Conservation (phyloP, 495 filamentous ascomycete genomes). For the Trichoderma orchidacearum region DNA sequence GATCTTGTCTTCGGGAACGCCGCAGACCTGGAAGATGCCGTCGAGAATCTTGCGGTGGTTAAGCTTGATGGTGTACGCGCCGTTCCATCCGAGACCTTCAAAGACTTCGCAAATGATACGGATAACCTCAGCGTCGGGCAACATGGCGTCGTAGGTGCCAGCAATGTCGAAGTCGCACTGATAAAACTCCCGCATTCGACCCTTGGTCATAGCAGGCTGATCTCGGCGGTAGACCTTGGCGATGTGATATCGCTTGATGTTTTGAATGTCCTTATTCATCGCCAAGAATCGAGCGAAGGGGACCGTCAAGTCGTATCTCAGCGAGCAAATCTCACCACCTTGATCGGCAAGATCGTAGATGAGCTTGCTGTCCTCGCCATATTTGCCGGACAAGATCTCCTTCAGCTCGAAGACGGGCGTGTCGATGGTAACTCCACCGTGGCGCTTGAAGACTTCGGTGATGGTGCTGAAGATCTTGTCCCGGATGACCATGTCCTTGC, state of each 20-base stretch:
- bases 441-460: conserved; percentile 71
- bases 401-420: conserved; percentile 72
- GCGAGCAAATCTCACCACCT: conserved; percentile 68
- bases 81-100: conserved; percentile 60
- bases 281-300: conserved; percentile 79
- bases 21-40: conserved; percentile 80
- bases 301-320: conserved; percentile 18
- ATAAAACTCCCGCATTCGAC: conserved; percentile 92
- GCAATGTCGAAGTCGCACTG: conserved; percentile 98
- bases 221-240: conserved; percentile 79
- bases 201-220: conserved; percentile 70
- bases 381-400: conserved; percentile 74
- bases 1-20: conserved; percentile 76
- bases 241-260: conserved; percentile 79
- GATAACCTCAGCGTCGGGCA: conserved; percentile 89
- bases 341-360: conserved; percentile 84
- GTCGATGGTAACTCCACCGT: conserved; percentile 76
- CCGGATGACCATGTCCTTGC: conserved; percentile 60
- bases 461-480: conserved; percentile 78
- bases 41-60: conserved; percentile 94
- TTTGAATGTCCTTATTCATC: conserved; percentile 61
- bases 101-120: conserved; percentile 78
- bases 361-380: conserved; percentile 84
- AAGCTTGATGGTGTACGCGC: conserved; percentile 69
- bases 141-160: conserved; percentile 80